These are phyloP conservation scores for Physcomitrellopsis africana DNA, from an alignment of 225 moss, liverwort and hornwort genomes.

Conservation along the genomic window DNA sequence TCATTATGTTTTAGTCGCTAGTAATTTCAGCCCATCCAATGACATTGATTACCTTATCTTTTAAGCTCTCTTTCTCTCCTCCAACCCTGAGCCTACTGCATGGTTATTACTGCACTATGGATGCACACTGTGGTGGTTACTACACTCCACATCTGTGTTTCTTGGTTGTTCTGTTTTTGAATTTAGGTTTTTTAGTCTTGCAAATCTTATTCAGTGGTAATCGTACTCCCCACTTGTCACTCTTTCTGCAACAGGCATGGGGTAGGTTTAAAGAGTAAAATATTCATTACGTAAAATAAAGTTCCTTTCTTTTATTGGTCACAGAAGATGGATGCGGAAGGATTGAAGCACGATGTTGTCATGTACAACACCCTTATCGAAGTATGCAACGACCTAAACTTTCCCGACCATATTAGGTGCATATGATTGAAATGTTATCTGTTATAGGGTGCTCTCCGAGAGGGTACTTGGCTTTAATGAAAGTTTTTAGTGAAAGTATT, in stretches of 20 bases:
- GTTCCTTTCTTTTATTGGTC: conserved; percentile 29
- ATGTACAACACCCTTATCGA: conserved; percentile 70
- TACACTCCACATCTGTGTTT: conserved; percentile 5
- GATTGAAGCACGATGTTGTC: conserved; percentile 59
- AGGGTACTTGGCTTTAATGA: not conserved
- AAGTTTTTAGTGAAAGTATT: not conserved
- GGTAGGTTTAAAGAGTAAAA: conserved; percentile 9
- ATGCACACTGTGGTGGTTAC: conserved; percentile 9
- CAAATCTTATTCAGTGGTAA: not conserved
- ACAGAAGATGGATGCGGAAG: conserved; percentile 64
- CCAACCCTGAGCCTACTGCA: not conserved
- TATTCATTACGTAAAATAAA: conserved; percentile 21
- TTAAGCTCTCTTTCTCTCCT: not conserved
- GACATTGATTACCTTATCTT: conserved; percentile 18
- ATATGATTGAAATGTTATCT: conserved; percentile 24
- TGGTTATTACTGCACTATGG: not conserved
- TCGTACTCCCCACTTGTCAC: conserved; percentile 9
- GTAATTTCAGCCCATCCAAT: conserved; percentile 7
- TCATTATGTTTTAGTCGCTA: conserved; percentile 17
- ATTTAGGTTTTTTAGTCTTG: not conserved
- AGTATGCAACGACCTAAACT: conserved; percentile 33
- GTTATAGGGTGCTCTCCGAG: not conserved
- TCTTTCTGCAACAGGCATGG: conserved; percentile 13
- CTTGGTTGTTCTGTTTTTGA: conserved; percentile 19
- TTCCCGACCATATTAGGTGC: conserved; percentile 23